Evolutionary conservation across 108 stramenopile genomes (phyloP), one percentile per base, ranked within the genome.

Genomic region (Cyclotella choctawhatcheeana): DNA sequence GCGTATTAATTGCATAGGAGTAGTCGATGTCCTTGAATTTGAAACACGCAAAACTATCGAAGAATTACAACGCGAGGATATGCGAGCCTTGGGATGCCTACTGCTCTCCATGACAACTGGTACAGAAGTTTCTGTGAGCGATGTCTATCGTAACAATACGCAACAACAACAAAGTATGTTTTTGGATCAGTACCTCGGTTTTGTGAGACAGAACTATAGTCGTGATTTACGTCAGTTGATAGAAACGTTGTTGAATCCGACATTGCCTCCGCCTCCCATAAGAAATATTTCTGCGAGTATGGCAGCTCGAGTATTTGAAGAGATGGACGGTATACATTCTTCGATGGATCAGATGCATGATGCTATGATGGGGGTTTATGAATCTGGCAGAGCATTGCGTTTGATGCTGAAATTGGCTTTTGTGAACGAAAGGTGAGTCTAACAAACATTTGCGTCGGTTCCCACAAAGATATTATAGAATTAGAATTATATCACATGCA

Each of bases 351-450:
- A 64, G 8, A 83, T 58, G 51, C 86, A 92, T 61, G 58, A 52
- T 51, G 76, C 92, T n/a, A 82, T 96, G 60, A 45, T 69, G 12
- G 86, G 82, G 12, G 90, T 95, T 67, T 96, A 92, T 70, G 97
- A 97, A 72, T 89, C 89, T 5, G 93, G 97, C 27, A 79, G 97
- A 27, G 82, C 86, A 2, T 58, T 93, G 63, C 86, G 97, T 33
- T 82, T 97, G 44, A 64, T 96, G 45, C 69, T 96, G 47, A 97
- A 97, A 66, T 81, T 97, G 33, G 93, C 87, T 17, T 90, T 90
- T 67, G 79, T 97, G 60, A 95, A 95, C 67, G 97, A 96, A 83
- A n/a, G n/a, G n/a, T n/a, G n/a, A n/a, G n/a, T n/a, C n/a, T n/a
- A n/a, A n/a, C n/a, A n/a, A n/a, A n/a, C n/a, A n/a, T n/a, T n/a